phyloP scores from a whole-genome alignment of 31 red algal genomes.

The Endocladia muricata region DNA sequence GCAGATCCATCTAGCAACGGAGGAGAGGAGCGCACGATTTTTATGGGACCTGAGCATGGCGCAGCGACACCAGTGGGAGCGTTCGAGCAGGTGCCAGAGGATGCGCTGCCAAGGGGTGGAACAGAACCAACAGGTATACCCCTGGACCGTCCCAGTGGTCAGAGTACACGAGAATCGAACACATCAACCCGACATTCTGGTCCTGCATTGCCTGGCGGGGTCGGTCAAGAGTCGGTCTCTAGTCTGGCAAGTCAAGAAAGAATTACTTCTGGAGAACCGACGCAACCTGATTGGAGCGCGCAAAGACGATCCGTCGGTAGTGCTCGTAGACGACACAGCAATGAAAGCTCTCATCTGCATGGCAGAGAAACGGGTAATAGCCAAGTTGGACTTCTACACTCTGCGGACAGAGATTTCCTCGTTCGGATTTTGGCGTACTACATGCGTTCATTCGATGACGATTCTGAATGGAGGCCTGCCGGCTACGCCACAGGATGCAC shows the following conservation, averaged over 20 bases:
- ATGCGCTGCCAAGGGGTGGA: too few species aligned
- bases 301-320: neutral
- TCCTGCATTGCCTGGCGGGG: too few species aligned
- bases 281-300: neutral
- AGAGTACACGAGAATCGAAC: too few species aligned
- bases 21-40: too few species aligned
- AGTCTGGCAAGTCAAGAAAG: neutral
- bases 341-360: neutral
- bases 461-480: neutral
- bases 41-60: too few species aligned
- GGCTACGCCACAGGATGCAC: neutral
- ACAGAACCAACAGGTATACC: too few species aligned
- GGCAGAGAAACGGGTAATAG: neutral
- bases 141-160: too few species aligned
- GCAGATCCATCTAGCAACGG: too few species aligned
- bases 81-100: too few species aligned
- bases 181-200: too few species aligned
- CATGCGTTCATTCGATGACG: conserved; percentile 7
- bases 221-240: neutral
- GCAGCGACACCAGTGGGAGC: too few species aligned
- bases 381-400: neutral
- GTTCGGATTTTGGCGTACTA: conserved; percentile 31
- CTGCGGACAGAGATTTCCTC: conserved; percentile 25
- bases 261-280: neutral
- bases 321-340: neutral